phyloP scores from a whole-genome alignment of 2,329 filamentous ascomycete genomes.

The Reticulascus tulasneorum region DNA sequence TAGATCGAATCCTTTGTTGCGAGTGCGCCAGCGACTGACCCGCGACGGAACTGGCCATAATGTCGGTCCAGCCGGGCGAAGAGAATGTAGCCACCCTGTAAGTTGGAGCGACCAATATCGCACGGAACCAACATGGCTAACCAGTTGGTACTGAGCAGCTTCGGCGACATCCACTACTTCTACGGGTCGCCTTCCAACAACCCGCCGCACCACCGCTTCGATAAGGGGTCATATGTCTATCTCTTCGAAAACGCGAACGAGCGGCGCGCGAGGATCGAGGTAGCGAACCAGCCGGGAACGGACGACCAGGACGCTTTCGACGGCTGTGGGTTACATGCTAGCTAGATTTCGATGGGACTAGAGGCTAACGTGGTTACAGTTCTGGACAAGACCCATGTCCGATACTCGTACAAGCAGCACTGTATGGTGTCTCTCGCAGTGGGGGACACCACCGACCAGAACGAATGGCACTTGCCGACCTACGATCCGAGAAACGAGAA shows the following conservation, averaged over 20 bases:
- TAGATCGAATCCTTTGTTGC: no score
- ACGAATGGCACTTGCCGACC: constrained; percentile 72
- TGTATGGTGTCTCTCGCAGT: constrained; percentile 66
- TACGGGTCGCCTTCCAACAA: constrained; percentile 63
- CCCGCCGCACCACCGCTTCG: constrained; percentile 76
- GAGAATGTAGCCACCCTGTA: constrained; percentile 49
- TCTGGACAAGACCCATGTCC: constrained; percentile 60
- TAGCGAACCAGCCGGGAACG: constrained; percentile 71
- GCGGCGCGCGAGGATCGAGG: constrained; percentile 65
- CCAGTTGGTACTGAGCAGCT: constrained; percentile 43
- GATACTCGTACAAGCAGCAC: constrained; percentile 71
- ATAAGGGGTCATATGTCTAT: constrained; percentile 76
- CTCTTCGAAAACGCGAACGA: constrained; percentile 70
- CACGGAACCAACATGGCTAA: constrained; percentile 19
- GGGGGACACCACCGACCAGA: constrained; percentile 46
- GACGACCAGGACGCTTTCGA: constrained; percentile 77
- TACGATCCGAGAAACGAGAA: constrained; percentile 69
- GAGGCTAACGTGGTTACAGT: constrained; percentile 41
- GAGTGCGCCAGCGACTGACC: no score
- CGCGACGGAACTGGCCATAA: no score
- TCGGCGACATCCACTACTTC: constrained; percentile 76
- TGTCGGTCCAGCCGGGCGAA: constrained; percentile 45
- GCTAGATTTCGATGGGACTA: background rate
- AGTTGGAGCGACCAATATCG: constrained; percentile 23
- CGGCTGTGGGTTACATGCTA: constrained; percentile 54